Base-by-base conservation (phyloP, 371 early-diverging fungal genomes). In the Syncephalastrum racemosum region DNA sequence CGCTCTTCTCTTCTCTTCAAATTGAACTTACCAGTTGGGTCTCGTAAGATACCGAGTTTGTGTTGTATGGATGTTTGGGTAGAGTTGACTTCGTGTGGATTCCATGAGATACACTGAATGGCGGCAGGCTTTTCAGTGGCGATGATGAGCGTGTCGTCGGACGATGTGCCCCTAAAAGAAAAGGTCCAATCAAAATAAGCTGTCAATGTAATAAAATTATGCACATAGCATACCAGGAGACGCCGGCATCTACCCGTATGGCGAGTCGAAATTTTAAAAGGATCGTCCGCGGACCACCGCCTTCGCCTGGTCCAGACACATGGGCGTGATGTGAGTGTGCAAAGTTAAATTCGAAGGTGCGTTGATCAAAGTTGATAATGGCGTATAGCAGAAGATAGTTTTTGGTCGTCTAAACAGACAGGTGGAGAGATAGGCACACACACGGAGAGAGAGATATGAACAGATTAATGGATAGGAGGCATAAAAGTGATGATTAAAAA, bases 81-180 rank as follows among this genome's bases (percentile, higher is more conserved):
- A 43, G 68, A 54, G 54, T 71, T 70, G 4, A 62, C 67, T 53
- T 76, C 70, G 13, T 74, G 76, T 23, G 80, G 75, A 22, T 74
- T 74, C 80, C 80, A 79, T 4, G 80, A 72, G 24, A 79, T 71
- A 46, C 71, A 67, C 53, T 79, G 80, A 23, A 79, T 69, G 0
- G 77, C 80, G 15, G 71, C 53, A 6, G 80, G 80, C 46, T 64
- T 62, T 41, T 64, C 50, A 14, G 80, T 79, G 13, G 71, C 74
- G 47, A 79, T 62, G 10, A 79, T 70, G 4, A 79, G 50, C 1
- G 69, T 71, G 52, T 79, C 77, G 31, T 76, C 75, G 2, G 75
- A 65, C 1, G 68, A 67, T 23, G 77, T 61, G 10, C 73, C 75
- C 52, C 80, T 79, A 52, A 41, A 8, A n/a, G 20, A 16, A 50